These are phyloP conservation scores for Rhizophora apiculata DNA, from an alignment of 345 rosid species.

Conservation along the genomic window DNA sequence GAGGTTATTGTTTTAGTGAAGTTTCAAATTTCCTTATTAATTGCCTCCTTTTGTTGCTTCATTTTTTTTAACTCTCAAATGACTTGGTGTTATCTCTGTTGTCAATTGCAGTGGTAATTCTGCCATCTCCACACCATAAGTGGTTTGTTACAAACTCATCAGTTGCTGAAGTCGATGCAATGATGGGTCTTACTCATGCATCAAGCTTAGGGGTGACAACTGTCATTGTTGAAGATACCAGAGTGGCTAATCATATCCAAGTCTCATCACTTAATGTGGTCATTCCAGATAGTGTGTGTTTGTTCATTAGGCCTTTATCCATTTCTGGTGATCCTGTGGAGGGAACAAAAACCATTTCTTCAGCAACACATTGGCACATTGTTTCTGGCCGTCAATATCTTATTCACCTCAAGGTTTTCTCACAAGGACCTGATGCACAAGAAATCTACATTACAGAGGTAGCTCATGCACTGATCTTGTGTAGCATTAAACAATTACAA, in stretches of 20 bases:
- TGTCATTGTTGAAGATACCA: constrained; percentile 75
- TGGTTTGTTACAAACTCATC: constrained; percentile 75
- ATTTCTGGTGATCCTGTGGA: constrained; percentile 48
- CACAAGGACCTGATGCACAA: constrained; percentile 54
- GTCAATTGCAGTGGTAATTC: constrained; percentile 57
- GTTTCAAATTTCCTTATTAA: neutral
- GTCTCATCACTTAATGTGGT: constrained; percentile 79
- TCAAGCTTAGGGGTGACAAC: constrained; percentile 66
- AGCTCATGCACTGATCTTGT: constrained; percentile 17
- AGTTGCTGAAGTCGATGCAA: constrained; percentile 67
- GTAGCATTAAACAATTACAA: too few relatives aligned
- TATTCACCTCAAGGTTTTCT: constrained; percentile 67
- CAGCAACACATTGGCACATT: constrained; percentile 66
- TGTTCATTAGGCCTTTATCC: constrained; percentile 59
- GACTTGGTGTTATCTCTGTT: constrained; percentile 24
- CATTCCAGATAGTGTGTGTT: constrained; percentile 55
- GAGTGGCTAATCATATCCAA: constrained; percentile 88
- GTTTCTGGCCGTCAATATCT: constrained; percentile 69
- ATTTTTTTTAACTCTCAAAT: constrained; percentile 12
- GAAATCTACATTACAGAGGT: constrained; percentile 92
- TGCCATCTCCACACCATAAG: constrained; percentile 73
- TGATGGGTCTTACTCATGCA: constrained; percentile 55
- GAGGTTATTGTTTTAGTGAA: neutral
- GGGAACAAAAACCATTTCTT: constrained; percentile 53
- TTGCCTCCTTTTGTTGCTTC: constrained; percentile 3